These are phyloP conservation scores for Zostera marina DNA, from an alignment of 116 monocot genomes.

Conservation along the genomic window DNA sequence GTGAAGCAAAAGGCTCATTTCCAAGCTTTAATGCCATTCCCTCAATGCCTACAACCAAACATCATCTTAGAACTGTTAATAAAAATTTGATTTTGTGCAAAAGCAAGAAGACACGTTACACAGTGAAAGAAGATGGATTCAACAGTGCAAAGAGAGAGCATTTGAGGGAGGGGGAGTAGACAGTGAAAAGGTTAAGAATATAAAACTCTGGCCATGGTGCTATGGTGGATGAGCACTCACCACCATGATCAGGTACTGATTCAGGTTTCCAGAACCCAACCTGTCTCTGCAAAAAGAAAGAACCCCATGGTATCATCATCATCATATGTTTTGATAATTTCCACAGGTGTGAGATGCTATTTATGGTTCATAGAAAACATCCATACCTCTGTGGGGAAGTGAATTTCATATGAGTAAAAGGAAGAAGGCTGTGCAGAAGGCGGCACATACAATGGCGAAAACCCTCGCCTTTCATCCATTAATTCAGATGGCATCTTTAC, in stretches of 20 bases:
- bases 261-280: constrained; percentile 41
- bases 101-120: too few species aligned
- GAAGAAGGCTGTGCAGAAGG: constrained; percentile 14
- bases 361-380: background rate
- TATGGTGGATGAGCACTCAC: constrained; percentile 15
- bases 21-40: constrained; percentile 23
- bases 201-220: background rate
- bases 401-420: constrained; percentile 21
- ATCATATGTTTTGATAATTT: background rate
- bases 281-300: constrained; percentile 28
- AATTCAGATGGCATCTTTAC: constrained; percentile 32
- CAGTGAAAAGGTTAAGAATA: background rate
- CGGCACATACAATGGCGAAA: constrained; percentile 11
- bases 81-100: too few species aligned
- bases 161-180: background rate
- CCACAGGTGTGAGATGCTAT: background rate
- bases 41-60: constrained; percentile 14
- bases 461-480: constrained; percentile 30
- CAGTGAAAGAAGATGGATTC: background rate
- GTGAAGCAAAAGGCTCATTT: constrained; percentile 26
- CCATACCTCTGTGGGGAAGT: constrained; percentile 25
- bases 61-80: too few species aligned
- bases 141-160: background rate
- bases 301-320: background rate
- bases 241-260: constrained; percentile 19